Evolutionary conservation across 176 grass and related monocot species (phyloP).

Genomic region (Sorghum bicolor): Sorghum_bicolor_NCBIv3 NC_012870.2:73031501-73032000

Average conservation of each 20-base stretch:
- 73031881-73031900: background rate
- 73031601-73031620: background rate
- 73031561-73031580: too few relatives aligned
- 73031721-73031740: background rate
- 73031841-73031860: background rate
- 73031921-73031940: background rate
- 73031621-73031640: background rate
- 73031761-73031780: background rate
- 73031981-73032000: background rate
- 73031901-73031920: background rate
- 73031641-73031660: background rate
- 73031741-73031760: background rate
- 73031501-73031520: too few relatives aligned
- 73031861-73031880: background rate
- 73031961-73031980: conserved; percentile 32
- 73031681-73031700: background rate
- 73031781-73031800: background rate
- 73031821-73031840: conserved; percentile 22
- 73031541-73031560: too few relatives aligned
- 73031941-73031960: background rate
- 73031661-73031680: background rate
- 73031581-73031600: background rate
- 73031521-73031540: too few relatives aligned
- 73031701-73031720: background rate
- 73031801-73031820: background rate